Evolutionary conservation across 1,139 yeast species (phyloP), one percentile per base, ranked within the genome.

Genomic region (Lodderomyces theae): DNA sequence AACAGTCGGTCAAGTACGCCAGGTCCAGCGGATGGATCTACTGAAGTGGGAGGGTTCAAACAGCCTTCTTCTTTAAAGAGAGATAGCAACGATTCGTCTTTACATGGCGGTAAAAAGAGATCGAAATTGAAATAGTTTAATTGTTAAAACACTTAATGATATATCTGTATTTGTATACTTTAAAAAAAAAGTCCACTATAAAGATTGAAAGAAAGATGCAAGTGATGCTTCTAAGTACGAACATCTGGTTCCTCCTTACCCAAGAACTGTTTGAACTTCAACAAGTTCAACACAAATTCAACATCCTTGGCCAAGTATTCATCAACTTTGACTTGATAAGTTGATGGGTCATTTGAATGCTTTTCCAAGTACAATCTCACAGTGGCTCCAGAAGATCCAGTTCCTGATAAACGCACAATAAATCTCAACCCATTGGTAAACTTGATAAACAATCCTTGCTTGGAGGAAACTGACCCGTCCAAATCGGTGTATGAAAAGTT

Each of bases 371-470:
- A 92, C 51, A 92, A 72, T 65, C 99, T 81, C 47, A 94, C 90
- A 3, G 99, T 92, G 15, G 98, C 97, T 37, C 98, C 99, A 2
- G 96, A 82, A 1, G 97, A 89, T 5, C 99, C 99, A 10, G 99
- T 92, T 43, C 99, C 99, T 0, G 97, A 88, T 51, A 92, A 75
- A 64, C 99, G 83, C 37, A 88, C 87, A 34, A 94, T 87, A 44
- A 90, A 79, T 61, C 97, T 79, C 46, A 88, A 77, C 3, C 97
- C 97, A 54, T 82, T 83, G 37, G 75, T 75, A 50, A 90, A 77
- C 64, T 85, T 89, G 51, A 90, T 83, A 58, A 74, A 92, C 43
- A 92, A 76, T 35, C 99, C 99, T 71, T 92, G 99, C 59, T 89
- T 82, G n/a, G 69, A 61, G 5, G 97, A 86, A 6, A 90, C 89